Evolutionary conservation across 495 filamentous ascomycete genomes (phyloP), one percentile per base, ranked within the genome.

Genomic region (Astrothelium macrocarpum): DNA sequence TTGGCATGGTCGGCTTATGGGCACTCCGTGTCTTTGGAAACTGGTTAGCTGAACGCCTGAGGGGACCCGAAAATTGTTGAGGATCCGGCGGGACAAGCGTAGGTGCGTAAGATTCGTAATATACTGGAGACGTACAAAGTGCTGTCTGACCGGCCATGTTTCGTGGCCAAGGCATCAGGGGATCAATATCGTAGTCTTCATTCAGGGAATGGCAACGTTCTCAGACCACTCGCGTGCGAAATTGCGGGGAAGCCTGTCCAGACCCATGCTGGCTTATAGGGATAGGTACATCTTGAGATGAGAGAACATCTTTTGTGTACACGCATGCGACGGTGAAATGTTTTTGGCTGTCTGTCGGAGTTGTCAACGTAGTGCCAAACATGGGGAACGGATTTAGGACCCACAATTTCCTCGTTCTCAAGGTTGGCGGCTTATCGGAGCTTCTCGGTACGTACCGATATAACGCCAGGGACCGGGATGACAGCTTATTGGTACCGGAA

Each of bases 241-340:
- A 49, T 49, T 49, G 43, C 43, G 43, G 43, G 43, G 43, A 49
- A 49, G 43, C 43, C 43, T 49, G 43, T 39, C 7, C 36, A 39
- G 36, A 39, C 36, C 36, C 36, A 7, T 7, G 36, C 7, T 7
- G 36, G n/a, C n/a, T n/a, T n/a, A n/a, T n/a, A n/a, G n/a, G n/a
- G n/a, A n/a, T n/a, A n/a, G n/a, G n/a, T n/a, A n/a, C n/a, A n/a
- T n/a, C n/a, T n/a, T n/a, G n/a, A n/a, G n/a, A n/a, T n/a, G n/a
- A n/a, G n/a, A n/a, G n/a, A n/a, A n/a, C n/a, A 5, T 18, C 3
- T 49, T 18, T 49, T 20, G n/a, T 5, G 43, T 5, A 18, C n/a
- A 18, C n/a, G 43, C 9, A 39, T 39, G 14, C 34, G 34, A 39
- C 14, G 14, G 5, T 5, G 14, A 39, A 39, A 39, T 14, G 5